phyloP scores from a whole-genome alignment of 345 rosid genomes.

The Acer saccharum region DNA sequence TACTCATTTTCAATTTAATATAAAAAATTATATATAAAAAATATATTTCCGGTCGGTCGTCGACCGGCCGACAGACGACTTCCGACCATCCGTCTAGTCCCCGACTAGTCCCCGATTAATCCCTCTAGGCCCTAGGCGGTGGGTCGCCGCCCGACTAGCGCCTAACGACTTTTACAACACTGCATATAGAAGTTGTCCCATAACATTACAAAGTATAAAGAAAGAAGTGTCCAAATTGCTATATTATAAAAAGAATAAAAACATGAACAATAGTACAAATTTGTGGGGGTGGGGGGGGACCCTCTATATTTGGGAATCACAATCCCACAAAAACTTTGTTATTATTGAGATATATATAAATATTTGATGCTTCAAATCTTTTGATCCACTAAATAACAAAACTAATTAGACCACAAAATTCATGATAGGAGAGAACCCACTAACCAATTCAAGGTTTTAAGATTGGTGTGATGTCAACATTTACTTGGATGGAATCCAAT shows the following conservation, averaged over 20 bases:
- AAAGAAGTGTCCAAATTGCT: background rate
- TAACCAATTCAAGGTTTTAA: background rate
- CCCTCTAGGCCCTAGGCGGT: no score
- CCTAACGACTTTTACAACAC: no score
- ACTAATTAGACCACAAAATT: background rate
- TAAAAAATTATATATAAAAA: no score
- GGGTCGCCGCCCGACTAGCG: no score
- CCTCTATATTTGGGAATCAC: background rate
- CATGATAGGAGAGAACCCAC: background rate
- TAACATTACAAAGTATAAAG: background rate
- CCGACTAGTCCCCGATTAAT: no score
- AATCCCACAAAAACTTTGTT: background rate
- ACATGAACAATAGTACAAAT: no score
- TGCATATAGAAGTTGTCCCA: background rate
- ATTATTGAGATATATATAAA: no score
- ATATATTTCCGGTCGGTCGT: no score
- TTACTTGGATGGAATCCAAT: slow-evolving; percentile 5
- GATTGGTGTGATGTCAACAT: slow-evolving; percentile 14
- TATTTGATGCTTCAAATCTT: slow-evolving; percentile 12
- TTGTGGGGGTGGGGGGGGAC: no score
- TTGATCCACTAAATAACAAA: slow-evolving; percentile 11
- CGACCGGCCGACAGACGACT: no score
- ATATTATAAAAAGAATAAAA: background rate
- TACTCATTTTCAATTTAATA: no score
- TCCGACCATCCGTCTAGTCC: no score